Conservation (phyloP, 441 rosid species). For the Raphanus hybrid region DNA sequence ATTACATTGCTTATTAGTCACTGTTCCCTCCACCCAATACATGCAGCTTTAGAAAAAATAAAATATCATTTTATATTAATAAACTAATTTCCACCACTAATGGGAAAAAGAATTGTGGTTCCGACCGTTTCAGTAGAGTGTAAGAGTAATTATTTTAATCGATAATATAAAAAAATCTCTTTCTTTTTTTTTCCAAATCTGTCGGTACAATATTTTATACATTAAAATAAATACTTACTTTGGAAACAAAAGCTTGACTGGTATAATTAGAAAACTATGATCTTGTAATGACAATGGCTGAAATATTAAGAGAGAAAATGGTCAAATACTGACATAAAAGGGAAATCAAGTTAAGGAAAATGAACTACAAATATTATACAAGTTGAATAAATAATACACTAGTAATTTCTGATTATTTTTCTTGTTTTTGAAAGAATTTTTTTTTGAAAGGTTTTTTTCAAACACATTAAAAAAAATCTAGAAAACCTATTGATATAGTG, state of each 20-base stretch:
- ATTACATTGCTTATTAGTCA: not conserved
- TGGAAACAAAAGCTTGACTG: not conserved
- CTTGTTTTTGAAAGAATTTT: too few species aligned
- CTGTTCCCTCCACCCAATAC: slow-evolving; percentile 35
- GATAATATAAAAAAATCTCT: not conserved
- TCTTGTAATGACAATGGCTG: slow-evolving; percentile 7
- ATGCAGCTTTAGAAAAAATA: not conserved
- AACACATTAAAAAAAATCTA: not conserved
- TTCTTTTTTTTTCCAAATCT: slow-evolving; percentile 7
- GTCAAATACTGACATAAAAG: not conserved
- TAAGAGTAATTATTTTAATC: slow-evolving; percentile 23
- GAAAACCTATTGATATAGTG: not conserved
- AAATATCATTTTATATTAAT: not conserved
- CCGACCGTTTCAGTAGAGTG: slow-evolving; percentile 30
- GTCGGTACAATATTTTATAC: slow-evolving; percentile 36
- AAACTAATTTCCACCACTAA: slow-evolving; percentile 17
- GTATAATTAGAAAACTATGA: not conserved
- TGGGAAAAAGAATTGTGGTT: slow-evolving; percentile 18
- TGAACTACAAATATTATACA: not conserved
- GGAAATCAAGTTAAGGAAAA: not conserved
- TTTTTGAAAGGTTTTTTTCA: not conserved
- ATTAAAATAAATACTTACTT: not conserved
- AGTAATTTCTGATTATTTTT: not conserved
- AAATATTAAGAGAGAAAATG: not conserved
- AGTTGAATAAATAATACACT: not conserved